phyloP scores from a whole-genome alignment of 345 rosid species.

The Eucalyptus polybractea region DNA sequence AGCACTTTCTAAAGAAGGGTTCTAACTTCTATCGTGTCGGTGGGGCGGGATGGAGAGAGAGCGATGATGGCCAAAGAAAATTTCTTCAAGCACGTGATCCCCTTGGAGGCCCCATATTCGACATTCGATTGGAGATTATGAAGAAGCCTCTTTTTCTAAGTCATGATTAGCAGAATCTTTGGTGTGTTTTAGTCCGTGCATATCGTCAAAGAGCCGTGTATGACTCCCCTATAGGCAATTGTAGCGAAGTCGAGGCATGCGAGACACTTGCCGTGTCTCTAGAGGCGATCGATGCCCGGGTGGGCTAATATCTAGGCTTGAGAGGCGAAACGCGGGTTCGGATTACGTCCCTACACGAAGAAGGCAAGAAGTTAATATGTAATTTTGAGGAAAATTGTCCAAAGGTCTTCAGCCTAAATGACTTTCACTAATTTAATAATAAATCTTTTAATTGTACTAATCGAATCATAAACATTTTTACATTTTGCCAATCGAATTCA shows the following conservation, averaged over 20 bases:
- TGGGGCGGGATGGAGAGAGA: neutral
- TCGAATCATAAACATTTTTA: too few species aligned
- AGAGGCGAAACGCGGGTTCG: neutral
- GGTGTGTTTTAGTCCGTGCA: neutral
- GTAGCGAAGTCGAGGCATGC: neutral
- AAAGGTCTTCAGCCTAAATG: accelerated
- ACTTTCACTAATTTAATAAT: too few species aligned
- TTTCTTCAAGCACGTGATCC: neutral
- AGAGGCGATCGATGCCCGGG: neutral
- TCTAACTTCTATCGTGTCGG: neutral
- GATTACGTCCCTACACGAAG: neutral
- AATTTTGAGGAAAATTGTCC: neutral
- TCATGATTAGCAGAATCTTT: neutral
- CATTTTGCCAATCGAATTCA: accelerated
- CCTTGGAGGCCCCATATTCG: neutral
- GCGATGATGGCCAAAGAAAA: neutral
- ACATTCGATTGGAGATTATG: neutral
- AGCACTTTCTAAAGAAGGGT: neutral
- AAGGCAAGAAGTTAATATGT: neutral
- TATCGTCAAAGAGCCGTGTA: neutral
- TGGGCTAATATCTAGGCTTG: neutral
- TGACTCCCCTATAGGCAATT: neutral
- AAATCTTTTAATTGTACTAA: accelerated
- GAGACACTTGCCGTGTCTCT: neutral
- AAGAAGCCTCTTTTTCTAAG: neutral